Base-by-base conservation (phyloP, 805 yeast species). In the Candida rishiriensis region DNA sequence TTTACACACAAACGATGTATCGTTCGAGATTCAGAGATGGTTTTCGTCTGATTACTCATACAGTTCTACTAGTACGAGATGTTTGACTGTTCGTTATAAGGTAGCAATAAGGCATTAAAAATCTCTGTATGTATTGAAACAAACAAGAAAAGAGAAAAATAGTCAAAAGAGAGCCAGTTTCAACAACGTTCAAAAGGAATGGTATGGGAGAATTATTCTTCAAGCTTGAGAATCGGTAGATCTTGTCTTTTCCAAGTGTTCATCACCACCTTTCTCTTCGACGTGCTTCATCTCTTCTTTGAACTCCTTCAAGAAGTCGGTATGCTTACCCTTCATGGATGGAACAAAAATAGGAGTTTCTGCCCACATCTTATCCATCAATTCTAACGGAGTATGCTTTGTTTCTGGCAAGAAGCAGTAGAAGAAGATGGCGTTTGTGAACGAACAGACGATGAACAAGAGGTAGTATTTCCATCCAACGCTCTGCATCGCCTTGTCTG, bases 391-490 rank as follows among this genome's bases (percentile, higher is more conserved):
- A 39, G 48, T 36, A 15, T 50, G 50, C 32, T 52, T 51, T 5
- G 66, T 63, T 47, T 63, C 69, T n/a, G 68, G 68, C 29, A 61
- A 48, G 51, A 64, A 52, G 18, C 54, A 55, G 60, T 59, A 62
- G 52, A 64, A 56, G 50, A 63, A 61, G 15, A 64, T 15, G 10
- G 64, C 63, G 48, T 63, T 60, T 14, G 53, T 41, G 41, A 59
- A 42, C 28, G 54, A 49, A 42, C 66, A 60, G 30, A 61, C 41
- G 39, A 57, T 51, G 44, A 85, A 85, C 63, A 85, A 75, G 39
- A 83, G 61, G 65, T 83, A 85, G 45, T 82, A 74, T 48, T 81
- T 84, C 75, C 84, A 81, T 42, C 74, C 69, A 59, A 78, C 64
- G 56, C 71, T 47, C 59, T 68, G 49, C 61, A 74, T 63, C 52